Evolutionary conservation across 441 rosid genomes (phyloP).

Genomic region (Corymbia calophylla): DNA sequence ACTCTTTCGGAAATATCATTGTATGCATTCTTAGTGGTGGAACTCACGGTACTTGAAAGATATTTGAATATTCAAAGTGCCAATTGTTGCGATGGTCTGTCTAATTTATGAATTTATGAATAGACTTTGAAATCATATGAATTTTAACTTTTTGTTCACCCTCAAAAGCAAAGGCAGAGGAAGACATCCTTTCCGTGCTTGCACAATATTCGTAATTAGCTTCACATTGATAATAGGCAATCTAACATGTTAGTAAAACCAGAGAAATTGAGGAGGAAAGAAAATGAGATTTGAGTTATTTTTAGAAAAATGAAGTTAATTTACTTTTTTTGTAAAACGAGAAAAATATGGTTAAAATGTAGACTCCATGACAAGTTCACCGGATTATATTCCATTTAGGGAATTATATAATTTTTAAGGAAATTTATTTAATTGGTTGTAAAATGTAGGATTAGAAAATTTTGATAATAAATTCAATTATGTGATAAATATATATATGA

Average conservation of each 20-base stretch:
- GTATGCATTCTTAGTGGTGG: background rate
- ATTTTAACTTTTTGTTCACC: background rate
- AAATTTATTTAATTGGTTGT: background rate
- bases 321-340: background rate
- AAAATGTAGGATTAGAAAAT: background rate
- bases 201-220: background rate
- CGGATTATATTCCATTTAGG: background rate
- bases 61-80: fast-evolving
- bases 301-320: background rate
- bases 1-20: background rate
- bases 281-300: background rate
- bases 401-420: background rate
- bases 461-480: background rate
- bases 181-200: background rate
- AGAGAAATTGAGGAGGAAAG: background rate
- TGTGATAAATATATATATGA: background rate
- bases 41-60: background rate
- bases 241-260: background rate
- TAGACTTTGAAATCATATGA: background rate
- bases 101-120: background rate
- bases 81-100: background rate
- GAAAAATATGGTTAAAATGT: background rate
- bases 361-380: background rate
- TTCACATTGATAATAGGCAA: background rate
- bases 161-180: background rate